Percentiles rank a stretch among this genome's conserved stretches.
These are phyloP conservation scores for Saxophila tyrrhenica DNA, from an alignment of 495 filamentous ascomycete genomes.

Conservation along the genomic window DNA sequence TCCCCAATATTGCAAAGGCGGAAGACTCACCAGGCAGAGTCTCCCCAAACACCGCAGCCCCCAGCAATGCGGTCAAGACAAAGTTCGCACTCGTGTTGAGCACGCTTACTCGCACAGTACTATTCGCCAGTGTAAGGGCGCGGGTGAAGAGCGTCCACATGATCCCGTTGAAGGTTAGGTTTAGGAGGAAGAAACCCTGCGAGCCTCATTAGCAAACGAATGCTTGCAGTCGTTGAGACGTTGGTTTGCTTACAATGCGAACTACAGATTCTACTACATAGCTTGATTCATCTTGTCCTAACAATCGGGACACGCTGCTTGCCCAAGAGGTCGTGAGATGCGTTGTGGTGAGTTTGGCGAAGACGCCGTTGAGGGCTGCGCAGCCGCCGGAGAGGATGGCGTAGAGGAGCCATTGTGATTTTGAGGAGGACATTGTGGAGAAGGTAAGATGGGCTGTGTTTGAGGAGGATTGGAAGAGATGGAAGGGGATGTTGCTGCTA, in stretches of 20 bases:
- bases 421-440: background rate
- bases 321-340: conserved; percentile 64
- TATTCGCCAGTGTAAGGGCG: conserved; percentile 71
- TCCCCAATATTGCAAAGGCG: background rate
- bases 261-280: conserved; percentile 52
- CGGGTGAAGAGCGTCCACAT: conserved; percentile 89
- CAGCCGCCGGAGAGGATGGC: conserved; percentile 79
- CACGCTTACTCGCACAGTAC: conserved; percentile 82
- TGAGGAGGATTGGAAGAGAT: background rate
- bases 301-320: conserved; percentile 44
- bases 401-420: conserved; percentile 58
- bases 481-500: background rate
- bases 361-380: conserved; percentile 88
- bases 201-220: too few relatives aligned
- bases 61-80: conserved; percentile 76
- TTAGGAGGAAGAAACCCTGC: conserved; percentile 77
- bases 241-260: conserved; percentile 45
- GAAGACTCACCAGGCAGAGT: conserved; percentile 39
- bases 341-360: conserved; percentile 91
- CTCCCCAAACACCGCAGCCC: conserved; percentile 63
- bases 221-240: too few relatives aligned
- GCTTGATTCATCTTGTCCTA: conserved; percentile 45
- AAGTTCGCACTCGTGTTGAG: conserved; percentile 94
- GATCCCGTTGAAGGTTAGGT: conserved; percentile 78
- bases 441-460: background rate